Evolutionary conservation across 495 filamentous ascomycete species (phyloP).

Genomic region (Daldinia childiae): DNA sequence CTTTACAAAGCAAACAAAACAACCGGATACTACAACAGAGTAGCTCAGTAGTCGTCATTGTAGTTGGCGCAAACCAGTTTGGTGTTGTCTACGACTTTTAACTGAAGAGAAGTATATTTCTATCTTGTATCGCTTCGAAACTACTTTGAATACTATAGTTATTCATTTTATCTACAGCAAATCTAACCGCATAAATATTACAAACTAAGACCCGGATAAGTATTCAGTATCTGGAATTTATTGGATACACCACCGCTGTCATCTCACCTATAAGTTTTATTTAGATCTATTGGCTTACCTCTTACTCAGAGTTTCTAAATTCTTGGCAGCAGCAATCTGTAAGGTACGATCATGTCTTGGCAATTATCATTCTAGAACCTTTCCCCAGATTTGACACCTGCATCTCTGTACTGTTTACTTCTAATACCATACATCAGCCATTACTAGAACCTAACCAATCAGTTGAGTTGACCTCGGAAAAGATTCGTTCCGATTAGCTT

Average conservation of each 20-base stretch:
- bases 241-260: background rate
- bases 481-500: conserved; percentile 13
- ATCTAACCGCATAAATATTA: background rate
- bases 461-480: background rate
- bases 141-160: no score
- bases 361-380: conserved; percentile 31
- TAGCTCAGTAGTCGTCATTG: no score
- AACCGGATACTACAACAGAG: background rate
- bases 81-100: no score
- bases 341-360: conserved; percentile 26
- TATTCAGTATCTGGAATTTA: background rate
- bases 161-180: background rate
- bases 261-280: background rate
- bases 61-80: no score
- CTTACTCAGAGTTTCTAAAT: background rate
- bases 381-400: conserved; percentile 30
- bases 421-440: background rate
- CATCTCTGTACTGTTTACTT: conserved; percentile 3
- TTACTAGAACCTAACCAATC: conserved; percentile 9
- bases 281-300: background rate
- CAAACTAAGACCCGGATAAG: background rate
- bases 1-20: background rate
- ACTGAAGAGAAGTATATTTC: no score
- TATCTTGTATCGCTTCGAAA: no score
- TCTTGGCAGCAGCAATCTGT: conserved; percentile 7